phyloP scores from a whole-genome alignment of 345 rosid genomes.

The Raphanus raphanistrum region DNA sequence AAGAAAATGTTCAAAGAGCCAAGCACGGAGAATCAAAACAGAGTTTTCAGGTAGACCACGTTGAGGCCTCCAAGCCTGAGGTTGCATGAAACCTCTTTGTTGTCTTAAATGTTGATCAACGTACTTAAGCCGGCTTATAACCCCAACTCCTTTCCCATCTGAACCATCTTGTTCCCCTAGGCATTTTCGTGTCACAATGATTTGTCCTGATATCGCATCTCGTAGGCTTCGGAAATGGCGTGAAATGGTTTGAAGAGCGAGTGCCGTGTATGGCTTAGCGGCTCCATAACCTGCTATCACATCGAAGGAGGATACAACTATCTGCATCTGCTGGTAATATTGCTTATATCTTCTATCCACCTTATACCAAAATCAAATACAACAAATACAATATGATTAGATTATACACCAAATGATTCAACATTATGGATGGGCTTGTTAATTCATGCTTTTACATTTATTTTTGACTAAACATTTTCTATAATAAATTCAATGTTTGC shows the following conservation, averaged over 20 bases:
- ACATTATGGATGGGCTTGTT: not conserved
- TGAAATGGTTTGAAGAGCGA: slow-evolving; percentile 94
- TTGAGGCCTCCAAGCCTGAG: slow-evolving; percentile 98
- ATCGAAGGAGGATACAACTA: slow-evolving; percentile 90
- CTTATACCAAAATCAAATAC: slow-evolving; percentile 40
- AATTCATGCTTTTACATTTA: not conserved
- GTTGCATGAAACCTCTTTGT: slow-evolving; percentile 86
- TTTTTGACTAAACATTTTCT: not conserved
- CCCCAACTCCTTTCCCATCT: slow-evolving; percentile 66
- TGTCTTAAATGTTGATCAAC: slow-evolving; percentile 96
- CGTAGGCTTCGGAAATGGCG: slow-evolving; percentile 92
- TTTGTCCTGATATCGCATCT: slow-evolving; percentile 80
- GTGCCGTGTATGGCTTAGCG: slow-evolving; percentile 91
- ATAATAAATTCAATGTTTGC: not conserved
- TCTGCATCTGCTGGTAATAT: slow-evolving; percentile 97
- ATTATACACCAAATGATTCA: not conserved
- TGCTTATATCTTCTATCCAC: slow-evolving; percentile 96
- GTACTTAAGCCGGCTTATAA: slow-evolving; percentile 73
- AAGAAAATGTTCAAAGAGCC: slow-evolving; percentile 99
- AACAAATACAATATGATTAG: not conserved
- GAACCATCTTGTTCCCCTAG: slow-evolving; percentile 85
- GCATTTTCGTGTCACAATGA: slow-evolving; percentile 57
- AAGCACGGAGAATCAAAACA: slow-evolving; percentile 93
- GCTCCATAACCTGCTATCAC: slow-evolving; percentile 87
- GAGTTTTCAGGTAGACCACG: slow-evolving; percentile 97